A percentile compares a stretch with the other conserved stretches of the same genome.
phyloP scores from a whole-genome alignment of 1,139 yeast genomes.

The Pichia sp. region DNA sequence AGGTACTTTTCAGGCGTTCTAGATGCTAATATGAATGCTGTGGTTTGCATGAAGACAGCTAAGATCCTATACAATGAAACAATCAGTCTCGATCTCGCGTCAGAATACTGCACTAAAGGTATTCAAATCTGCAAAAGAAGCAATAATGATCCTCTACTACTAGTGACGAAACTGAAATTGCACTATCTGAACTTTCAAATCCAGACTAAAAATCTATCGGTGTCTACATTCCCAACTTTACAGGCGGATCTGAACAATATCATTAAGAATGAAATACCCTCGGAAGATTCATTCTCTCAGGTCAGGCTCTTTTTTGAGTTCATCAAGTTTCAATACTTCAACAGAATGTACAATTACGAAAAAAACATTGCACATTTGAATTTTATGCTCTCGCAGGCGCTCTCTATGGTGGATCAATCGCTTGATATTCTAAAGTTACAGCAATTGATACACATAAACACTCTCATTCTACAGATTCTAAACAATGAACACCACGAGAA shows the following conservation, averaged over 20 bases:
- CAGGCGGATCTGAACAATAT: conserved; percentile 28
- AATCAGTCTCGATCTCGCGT: conserved; percentile 33
- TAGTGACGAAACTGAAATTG: conserved; percentile 23
- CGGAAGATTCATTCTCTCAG: conserved; percentile 4
- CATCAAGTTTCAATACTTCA: conserved; percentile 28
- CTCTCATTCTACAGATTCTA: neutral
- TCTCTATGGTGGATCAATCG: neutral
- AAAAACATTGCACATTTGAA: conserved; percentile 29
- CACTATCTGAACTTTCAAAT: conserved; percentile 34
- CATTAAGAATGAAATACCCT: conserved; percentile 20
- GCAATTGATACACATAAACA: neutral
- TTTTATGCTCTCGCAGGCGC: neutral
- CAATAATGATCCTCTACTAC: conserved; percentile 12
- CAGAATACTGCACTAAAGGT: conserved; percentile 34
- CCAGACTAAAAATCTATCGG: conserved; percentile 19
- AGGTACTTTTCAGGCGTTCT: conserved; percentile 27
- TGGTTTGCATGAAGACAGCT: conserved; percentile 32
- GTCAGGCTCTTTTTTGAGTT: conserved; percentile 27
- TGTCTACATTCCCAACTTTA: conserved; percentile 26
- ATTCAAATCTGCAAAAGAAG: conserved; percentile 31
- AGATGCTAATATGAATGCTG: conserved; percentile 30
- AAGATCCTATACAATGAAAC: conserved; percentile 37
- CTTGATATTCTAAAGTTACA: conserved; percentile 9
- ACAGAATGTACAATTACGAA: conserved; percentile 23
- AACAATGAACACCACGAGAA: neutral